Percentiles rank a stretch among this genome's conserved stretches.
Evolutionary conservation across 768 basidiomycete species (phyloP).

Genomic region (Coprinopsis cinerea): DNA sequence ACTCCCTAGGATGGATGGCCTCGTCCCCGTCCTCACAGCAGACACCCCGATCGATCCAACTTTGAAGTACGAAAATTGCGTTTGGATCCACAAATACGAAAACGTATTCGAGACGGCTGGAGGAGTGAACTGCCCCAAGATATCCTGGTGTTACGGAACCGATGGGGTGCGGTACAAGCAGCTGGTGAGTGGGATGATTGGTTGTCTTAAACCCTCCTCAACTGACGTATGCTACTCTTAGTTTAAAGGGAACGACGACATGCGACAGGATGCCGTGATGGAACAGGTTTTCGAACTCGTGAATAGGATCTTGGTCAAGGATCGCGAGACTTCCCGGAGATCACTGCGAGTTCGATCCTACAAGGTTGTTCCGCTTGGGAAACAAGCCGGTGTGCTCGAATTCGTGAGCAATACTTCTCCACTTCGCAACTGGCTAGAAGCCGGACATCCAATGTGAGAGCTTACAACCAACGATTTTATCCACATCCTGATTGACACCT

Average conservation of each 20-base stretch:
- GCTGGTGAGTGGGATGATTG: slow-evolving; percentile 41
- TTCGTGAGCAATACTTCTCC: slow-evolving; percentile 79
- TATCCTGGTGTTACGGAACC: slow-evolving; percentile 60
- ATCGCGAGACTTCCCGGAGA: slow-evolving; percentile 72
- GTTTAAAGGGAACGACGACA: slow-evolving; percentile 92
- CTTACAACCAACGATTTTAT: not conserved
- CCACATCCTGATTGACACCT: not conserved
- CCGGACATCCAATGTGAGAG: slow-evolving; percentile 58
- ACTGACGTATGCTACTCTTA: slow-evolving; percentile 22
- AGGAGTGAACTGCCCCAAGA: slow-evolving; percentile 81
- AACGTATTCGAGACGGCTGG: slow-evolving; percentile 58
- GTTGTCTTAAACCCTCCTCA: not conserved
- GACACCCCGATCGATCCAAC: slow-evolving; percentile 65
- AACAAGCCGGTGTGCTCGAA: slow-evolving; percentile 81
- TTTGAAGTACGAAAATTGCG: slow-evolving; percentile 59
- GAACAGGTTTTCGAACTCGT: slow-evolving; percentile 94
- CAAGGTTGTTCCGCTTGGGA: slow-evolving; percentile 80
- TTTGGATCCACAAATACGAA: slow-evolving; percentile 65
- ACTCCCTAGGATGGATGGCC: slow-evolving; percentile 43
- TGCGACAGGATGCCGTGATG: slow-evolving; percentile 98
- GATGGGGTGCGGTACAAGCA: slow-evolving; percentile 68
- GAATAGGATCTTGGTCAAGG: slow-evolving; percentile 66
- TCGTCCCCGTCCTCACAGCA: slow-evolving; percentile 85
- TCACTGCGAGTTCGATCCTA: slow-evolving; percentile 75
- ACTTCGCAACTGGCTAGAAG: slow-evolving; percentile 53